A percentile compares a stretch with the other conserved stretches of the same genome.
These are phyloP conservation scores for Saccharomyces hybrid DNA, from an alignment of 1,139 yeast species.

Conservation along the genomic window DNA sequence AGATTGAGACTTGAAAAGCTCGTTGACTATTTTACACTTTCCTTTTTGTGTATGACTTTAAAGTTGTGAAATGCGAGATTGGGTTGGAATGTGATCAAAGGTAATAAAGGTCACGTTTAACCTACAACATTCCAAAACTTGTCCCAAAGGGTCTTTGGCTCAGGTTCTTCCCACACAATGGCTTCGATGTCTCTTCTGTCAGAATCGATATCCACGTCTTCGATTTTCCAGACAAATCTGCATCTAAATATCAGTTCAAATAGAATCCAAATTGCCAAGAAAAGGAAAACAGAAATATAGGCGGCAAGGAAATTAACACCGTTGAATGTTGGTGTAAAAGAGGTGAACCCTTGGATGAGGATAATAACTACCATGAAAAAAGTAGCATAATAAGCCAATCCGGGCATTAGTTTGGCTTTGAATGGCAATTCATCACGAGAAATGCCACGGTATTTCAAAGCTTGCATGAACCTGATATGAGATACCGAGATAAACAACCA, in stretches of 20 bases:
- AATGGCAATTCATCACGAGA: slow-evolving; percentile 58
- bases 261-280: slow-evolving; percentile 42
- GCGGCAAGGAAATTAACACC: slow-evolving; percentile 51
- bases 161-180: slow-evolving; percentile 6
- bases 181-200: slow-evolving; percentile 47
- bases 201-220: slow-evolving; percentile 54
- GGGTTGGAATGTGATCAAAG: slow-evolving; percentile 1
- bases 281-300: slow-evolving; percentile 50
- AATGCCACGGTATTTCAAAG: slow-evolving; percentile 51
- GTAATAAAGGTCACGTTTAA: background rate
- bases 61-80: background rate
- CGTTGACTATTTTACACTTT: background rate
- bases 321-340: slow-evolving; percentile 43
- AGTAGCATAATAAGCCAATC: slow-evolving; percentile 51
- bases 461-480: slow-evolving; percentile 59
- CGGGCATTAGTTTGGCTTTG: slow-evolving; percentile 60
- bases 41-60: background rate
- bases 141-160: slow-evolving; percentile 5
- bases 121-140: slow-evolving; percentile 7
- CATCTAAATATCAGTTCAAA: slow-evolving; percentile 45
- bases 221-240: slow-evolving; percentile 38
- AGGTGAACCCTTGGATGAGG: slow-evolving; percentile 56
- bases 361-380: slow-evolving; percentile 44
- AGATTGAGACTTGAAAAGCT: background rate
- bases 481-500: slow-evolving; percentile 63